Evolutionary conservation across 805 yeast genomes (phyloP).

Genomic region (Ogataea philodendri): DNA sequence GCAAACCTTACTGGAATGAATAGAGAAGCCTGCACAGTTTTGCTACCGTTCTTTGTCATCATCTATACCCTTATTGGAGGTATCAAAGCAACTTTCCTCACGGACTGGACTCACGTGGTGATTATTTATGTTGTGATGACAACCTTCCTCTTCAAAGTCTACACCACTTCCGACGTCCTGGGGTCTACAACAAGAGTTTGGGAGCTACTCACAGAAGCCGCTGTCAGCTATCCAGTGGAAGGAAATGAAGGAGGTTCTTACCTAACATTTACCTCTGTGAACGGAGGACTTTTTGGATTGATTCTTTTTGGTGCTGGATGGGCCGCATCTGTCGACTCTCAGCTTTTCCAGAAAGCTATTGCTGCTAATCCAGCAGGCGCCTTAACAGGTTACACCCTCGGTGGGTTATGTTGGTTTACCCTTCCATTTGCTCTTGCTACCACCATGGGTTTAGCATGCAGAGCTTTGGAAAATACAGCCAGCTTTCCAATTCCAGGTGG

Average conservation of each 20-base stretch:
- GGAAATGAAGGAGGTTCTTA: slow-evolving; percentile 25
- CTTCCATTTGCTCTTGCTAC: slow-evolving; percentile 39
- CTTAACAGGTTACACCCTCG: slow-evolving; percentile 44
- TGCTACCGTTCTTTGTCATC: slow-evolving; percentile 38
- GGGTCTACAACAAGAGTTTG: slow-evolving; percentile 38
- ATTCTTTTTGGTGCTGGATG: slow-evolving; percentile 37
- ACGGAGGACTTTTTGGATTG: slow-evolving; percentile 31
- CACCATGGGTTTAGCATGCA: slow-evolving; percentile 40
- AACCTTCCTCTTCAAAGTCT: slow-evolving; percentile 29
- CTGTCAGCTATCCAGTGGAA: slow-evolving; percentile 19
- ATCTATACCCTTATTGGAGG: slow-evolving; percentile 41
- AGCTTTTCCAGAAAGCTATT: slow-evolving; percentile 39
- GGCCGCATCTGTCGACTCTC: slow-evolving; percentile 36
- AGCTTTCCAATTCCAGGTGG: slow-evolving; percentile 25
- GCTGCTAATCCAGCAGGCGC: slow-evolving; percentile 42
- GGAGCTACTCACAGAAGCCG: slow-evolving; percentile 33
- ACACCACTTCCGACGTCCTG: slow-evolving; percentile 30
- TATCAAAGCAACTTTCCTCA: slow-evolving; percentile 40
- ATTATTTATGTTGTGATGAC: slow-evolving; percentile 35
- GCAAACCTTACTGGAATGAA: slow-evolving; percentile 36
- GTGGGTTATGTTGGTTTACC: slow-evolving; percentile 46
- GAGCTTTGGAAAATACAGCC: slow-evolving; percentile 31
- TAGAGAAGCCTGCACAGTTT: slow-evolving; percentile 34
- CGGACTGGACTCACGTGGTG: slow-evolving; percentile 40
- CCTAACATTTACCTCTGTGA: slow-evolving; percentile 28